A percentile compares a stretch with the other conserved stretches of the same genome.
These are phyloP conservation scores for Tilletiaria anomala DNA, from an alignment of 1,284 basidiomycete species.

Conservation along the genomic window DNA sequence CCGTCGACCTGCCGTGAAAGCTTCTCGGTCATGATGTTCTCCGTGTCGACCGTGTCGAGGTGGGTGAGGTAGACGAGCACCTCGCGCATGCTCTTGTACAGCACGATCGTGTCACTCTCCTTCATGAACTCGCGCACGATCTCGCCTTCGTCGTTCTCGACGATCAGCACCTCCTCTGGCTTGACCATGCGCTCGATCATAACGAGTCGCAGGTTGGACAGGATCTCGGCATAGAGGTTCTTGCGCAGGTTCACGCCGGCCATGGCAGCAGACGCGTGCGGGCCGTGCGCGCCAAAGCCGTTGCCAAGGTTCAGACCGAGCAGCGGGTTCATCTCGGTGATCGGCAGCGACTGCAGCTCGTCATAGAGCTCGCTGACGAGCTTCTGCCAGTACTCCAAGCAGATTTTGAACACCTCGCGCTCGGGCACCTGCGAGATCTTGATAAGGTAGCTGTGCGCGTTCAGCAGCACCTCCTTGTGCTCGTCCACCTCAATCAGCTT, in stretches of 20 bases:
- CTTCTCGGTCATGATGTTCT: constrained; percentile 78
- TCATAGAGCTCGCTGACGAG: constrained; percentile 89
- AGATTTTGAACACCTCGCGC: constrained; percentile 98
- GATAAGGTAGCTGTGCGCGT: constrained; percentile 86
- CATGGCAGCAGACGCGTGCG: constrained; percentile 12
- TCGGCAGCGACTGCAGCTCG: constrained; percentile 81
- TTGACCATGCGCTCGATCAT: constrained; percentile 99
- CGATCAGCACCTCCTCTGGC: constrained; percentile 95
- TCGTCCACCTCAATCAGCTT: constrained; percentile 80
- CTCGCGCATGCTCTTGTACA: constrained; percentile 99
- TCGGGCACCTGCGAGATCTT: constrained; percentile 98
- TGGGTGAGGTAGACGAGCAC: constrained; percentile 86
- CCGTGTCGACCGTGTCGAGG: constrained; percentile 87
- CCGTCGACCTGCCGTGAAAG: constrained; percentile 92
- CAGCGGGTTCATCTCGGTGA: constrained; percentile 79
- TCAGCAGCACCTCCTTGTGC: constrained; percentile 71
- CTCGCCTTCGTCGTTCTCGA: constrained; percentile 98
- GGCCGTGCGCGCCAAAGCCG: constrained; percentile 29
- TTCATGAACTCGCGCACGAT: constrained; percentile 99
- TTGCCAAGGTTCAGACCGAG: constrained; percentile 64
- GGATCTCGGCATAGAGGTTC: constrained; percentile 73
- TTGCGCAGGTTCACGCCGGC: constrained; percentile 52
- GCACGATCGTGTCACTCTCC: constrained; percentile 92
- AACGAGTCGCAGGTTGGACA: constrained; percentile 85
- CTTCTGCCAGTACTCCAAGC: constrained; percentile 95